phyloP scores from a whole-genome alignment of 352 stramenopile genomes.

The Globisporangium abappressorium region DNA sequence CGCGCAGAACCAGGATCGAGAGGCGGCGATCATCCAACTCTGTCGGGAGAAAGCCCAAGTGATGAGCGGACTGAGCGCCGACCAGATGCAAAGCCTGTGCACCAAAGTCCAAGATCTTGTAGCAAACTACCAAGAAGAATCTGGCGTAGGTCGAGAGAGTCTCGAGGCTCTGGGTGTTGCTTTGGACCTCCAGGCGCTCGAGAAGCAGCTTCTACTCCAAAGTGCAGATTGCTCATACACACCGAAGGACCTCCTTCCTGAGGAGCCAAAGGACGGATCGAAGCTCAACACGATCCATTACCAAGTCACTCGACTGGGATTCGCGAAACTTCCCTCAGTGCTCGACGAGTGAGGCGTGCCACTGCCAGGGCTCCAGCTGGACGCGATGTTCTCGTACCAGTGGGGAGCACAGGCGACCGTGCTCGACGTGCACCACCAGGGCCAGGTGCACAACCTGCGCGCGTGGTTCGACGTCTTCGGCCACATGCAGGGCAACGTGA shows the following conservation, averaged over 20 bases:
- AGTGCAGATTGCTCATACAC: not conserved
- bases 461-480: conserved; percentile 61
- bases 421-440: conserved; percentile 42
- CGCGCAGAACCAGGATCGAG: not conserved
- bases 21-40: not conserved
- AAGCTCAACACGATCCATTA: conserved; percentile 32
- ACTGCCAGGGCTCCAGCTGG: conserved; percentile 32
- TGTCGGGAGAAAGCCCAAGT: conserved; percentile 10
- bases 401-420: conserved; percentile 42
- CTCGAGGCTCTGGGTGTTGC: not conserved
- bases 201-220: not conserved
- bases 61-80: not conserved
- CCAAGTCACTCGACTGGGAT: conserved; percentile 31
- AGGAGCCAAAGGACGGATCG: conserved; percentile 18
- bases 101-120: not conserved
- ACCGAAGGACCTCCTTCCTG: conserved; percentile 20
- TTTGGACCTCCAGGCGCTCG: conserved; percentile 15
- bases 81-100: conserved; percentile 2
- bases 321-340: conserved; percentile 29
- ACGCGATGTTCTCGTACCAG: conserved; percentile 63
- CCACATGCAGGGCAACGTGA: conserved; percentile 67
- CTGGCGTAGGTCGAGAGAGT: not conserved
- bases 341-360: conserved; percentile 38
- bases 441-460: conserved; percentile 30
- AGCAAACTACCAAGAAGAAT: not conserved